Evolutionary conservation across 441 rosid species (phyloP), one percentile per base, ranked within the genome.

Genomic region (Arabidopsis lyrata): DNA sequence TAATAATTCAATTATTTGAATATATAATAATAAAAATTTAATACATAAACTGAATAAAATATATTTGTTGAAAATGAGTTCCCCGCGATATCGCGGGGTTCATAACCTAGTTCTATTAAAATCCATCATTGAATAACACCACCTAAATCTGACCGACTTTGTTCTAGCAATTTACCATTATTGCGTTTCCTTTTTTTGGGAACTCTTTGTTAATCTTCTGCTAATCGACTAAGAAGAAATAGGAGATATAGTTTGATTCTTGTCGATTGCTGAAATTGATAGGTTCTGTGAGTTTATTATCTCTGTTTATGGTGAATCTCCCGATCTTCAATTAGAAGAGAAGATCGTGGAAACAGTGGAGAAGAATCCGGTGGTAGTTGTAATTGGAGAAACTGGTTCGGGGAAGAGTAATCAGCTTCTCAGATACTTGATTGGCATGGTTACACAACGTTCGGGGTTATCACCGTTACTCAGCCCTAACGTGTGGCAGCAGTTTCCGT

Each of bases 321-420:
- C 99, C 98, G 36, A 88, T 91, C 39, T 83, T 84, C 95, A 88
- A 69, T 95, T 83, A 59, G 95, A 90, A 75, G 90, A 87, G 67
- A 87, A 86, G 79, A 95, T 93, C 39, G 62, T 86, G 4, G 86
- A 87, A 68, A 89, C 92, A 2, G 89, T 95, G 24, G 87, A 85
- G 53, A 79, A 85, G 69, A 95, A 91, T 72, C 82, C 91, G 5
- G 98, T 89, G n/a, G 96, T 86, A 3, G 99, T 91, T 15, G 74
- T 93, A 6, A 88, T 93, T 18, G 97, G 99, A 39, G 96, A 90
- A 85, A 89, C 98, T 4, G 98, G 97, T 34, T 90, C 97, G 2
- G 97, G 99, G 0, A 91, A 96, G 81, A 91, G 99, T 82, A 93
- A 98, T n/a, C 99, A 91, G 87, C 99, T 69, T 93, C 98, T 66